Evolutionary conservation across 208 protist species (phyloP), one percentile per base, ranked within the genome.

Genomic region (Trypanosoma avium): DNA sequence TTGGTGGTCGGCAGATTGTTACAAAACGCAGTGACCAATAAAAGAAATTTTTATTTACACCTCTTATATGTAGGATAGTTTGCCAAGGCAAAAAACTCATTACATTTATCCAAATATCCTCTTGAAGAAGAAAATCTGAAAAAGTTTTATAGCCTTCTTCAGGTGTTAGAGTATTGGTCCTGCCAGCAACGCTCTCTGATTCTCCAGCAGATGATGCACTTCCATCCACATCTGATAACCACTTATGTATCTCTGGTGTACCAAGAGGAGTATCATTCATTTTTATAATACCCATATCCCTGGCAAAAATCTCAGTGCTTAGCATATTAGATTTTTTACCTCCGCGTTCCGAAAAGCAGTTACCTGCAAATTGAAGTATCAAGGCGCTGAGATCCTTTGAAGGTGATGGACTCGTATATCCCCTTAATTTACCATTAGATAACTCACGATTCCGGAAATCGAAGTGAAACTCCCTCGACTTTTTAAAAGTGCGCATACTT

Each of bases 301-400:
- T 4, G 0, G 82, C 79, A 42, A 92, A 73, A 63, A 82, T 47
- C 61, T 92, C 85, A n/a, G 79, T 87, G 73, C 81, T 88, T 48
- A 88, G 71, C 48, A 70, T 61, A 47, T 76, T 61, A 24, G 73
- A 58, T 46, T 65, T 45, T 17, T 24, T 22, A 32, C 67, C 60
- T 56, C 58, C 67, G 24, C 79, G 38, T 47, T 75, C 75, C n/a
- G 72, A 66, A n/a, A 79, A 38, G 24, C 72, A 75, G 46, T 85
- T 61, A 27, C 75, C 70, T 32, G 74, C 73, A 62, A 92, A 71
- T 32, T 83, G 47, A 17, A 88, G 59, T 63, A 92, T 73, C 32
- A 82, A 53, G 49, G 84, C 26, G 29, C 78, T 62, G 30, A 92
- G 80, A 70, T 88, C 76, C 52, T 81, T 82, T 49, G 61, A 49